Base-by-base conservation (phyloP, 2,329 filamentous ascomycete genomes). In the Xylaria polymorpha region DNA sequence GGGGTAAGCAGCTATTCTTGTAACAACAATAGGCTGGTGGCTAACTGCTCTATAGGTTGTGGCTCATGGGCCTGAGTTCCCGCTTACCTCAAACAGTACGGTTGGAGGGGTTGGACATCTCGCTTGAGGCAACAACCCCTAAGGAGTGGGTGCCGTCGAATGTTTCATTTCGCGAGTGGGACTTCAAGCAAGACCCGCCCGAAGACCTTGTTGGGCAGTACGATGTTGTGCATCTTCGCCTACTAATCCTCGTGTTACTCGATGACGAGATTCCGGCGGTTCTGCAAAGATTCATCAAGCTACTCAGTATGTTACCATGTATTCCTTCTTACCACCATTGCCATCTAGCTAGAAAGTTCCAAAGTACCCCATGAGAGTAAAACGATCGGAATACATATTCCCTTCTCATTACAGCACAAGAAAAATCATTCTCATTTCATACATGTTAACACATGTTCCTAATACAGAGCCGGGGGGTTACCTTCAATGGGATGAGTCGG, bases 71-170 rank as follows among this genome's bases (percentile, higher is more conserved):
- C 32, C 2, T 63, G 46, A 56, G 61, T 15, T 3, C 50, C 4
- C 61, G 48, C 20, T 46, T 59, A 14, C 56, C 56, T 2, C 22
- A 39, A 8, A 44, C 41, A 8, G 41, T 22, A 20, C 22, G 61
- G 20, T 56, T 76, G 1, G 66, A 71, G 14, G 74, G 74, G 10
- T 67, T 76, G 15, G 73, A 76, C 22, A 71, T 77, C 53, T 76
- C 74, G 6, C 69, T 75, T 32, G 62, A 71, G 29, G 71, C 70
- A 1, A 69, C 71, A 18, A 72, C 74, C 2, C 73, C 75, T 2
- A 20, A 2, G 3, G 61, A 70, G 15, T 64, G 53, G 10, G 44
- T 75, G n/a, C 71, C 73, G 3, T 20, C 71, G 20, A 68, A 70
- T 37, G 64, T 75, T 1, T 64, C 50, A 3, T 65, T 74, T 25